Conservation (phyloP, 108 stramenopile genomes). For the Thalassiosira profunda region DNA sequence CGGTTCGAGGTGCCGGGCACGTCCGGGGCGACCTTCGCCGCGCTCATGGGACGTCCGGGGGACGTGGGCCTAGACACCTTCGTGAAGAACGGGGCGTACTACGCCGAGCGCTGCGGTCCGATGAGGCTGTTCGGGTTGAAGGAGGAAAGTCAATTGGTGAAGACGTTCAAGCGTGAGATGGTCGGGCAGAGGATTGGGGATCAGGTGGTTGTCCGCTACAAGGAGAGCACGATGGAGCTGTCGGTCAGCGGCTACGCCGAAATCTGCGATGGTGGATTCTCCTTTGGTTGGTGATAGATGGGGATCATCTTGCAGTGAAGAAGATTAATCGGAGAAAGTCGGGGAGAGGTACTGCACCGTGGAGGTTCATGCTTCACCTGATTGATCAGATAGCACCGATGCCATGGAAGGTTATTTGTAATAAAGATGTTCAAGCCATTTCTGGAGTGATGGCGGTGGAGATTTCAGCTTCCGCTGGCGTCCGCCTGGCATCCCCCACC, state of each 20-base stretch:
- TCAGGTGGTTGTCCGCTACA: not conserved
- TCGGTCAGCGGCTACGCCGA: not conserved
- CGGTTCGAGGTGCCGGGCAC: not conserved
- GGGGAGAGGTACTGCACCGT: no score
- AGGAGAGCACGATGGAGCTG: slow-evolving; percentile 3
- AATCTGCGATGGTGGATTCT: no score
- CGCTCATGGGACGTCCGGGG: slow-evolving; percentile 7
- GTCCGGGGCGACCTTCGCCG: slow-evolving; percentile 1
- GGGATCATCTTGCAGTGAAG: no score
- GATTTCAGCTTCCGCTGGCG: no score
- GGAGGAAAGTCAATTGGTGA: not conserved
- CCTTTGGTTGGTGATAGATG: no score
- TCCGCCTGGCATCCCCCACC: no score
- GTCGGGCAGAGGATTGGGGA: slow-evolving; percentile 2
- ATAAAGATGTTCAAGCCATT: no score
- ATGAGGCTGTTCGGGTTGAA: not conserved
- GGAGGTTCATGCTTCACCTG: no score
- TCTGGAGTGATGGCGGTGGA: no score
- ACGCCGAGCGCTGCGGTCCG: not conserved
- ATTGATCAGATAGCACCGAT: no score
- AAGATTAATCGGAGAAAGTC: no score
- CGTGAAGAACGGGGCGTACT: slow-evolving; percentile 6
- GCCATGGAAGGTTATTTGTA: no score
- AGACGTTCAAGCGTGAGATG: not conserved
- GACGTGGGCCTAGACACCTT: slow-evolving; percentile 9